Percentiles rank a stretch among this genome's conserved stretches.
phyloP scores from a whole-genome alignment of 352 stramenopile genomes.

The Phytophthora pluvialis region DNA sequence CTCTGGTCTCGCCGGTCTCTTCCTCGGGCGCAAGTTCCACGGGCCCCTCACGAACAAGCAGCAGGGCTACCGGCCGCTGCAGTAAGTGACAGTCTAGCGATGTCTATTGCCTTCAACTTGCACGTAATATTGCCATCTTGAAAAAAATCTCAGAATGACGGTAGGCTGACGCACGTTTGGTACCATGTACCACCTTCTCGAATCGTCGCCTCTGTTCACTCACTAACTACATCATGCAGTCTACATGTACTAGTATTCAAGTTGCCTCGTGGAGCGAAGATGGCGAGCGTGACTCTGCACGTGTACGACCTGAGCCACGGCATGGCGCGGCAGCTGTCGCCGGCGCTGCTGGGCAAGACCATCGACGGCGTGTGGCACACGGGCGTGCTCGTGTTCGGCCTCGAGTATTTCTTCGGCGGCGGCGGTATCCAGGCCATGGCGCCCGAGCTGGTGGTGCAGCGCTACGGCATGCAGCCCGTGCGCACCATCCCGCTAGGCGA shows the following conservation, averaged over 20 bases:
- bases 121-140: conserved; percentile 9
- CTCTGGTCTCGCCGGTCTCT: conserved; percentile 50
- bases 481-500: conserved; percentile 79
- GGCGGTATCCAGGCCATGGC: conserved; percentile 90
- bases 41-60: conserved; percentile 47
- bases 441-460: conserved; percentile 70
- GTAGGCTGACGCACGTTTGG: conserved; percentile 20
- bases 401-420: conserved; percentile 96
- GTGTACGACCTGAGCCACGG: conserved; percentile 97
- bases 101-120: no score
- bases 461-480: conserved; percentile 89
- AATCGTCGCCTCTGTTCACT: conserved; percentile 1
- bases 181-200: conserved; percentile 23
- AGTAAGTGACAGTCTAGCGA: conserved; percentile 17
- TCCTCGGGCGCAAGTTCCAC: conserved; percentile 65
- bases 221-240: no score
- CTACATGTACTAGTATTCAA: conserved; percentile 23
- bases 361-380: conserved; percentile 96
- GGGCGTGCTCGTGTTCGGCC: conserved; percentile 76
- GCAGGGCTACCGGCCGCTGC: conserved; percentile 56
- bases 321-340: conserved; percentile 90
- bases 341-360: conserved; percentile 90
- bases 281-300: conserved; percentile 81
- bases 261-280: conserved; percentile 13
- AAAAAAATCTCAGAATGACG: conserved; percentile 23